Percentiles rank a stretch among this genome's conserved stretches.
phyloP scores from a whole-genome alignment of 129 eudicot genomes.

The Arctium minus region DNA sequence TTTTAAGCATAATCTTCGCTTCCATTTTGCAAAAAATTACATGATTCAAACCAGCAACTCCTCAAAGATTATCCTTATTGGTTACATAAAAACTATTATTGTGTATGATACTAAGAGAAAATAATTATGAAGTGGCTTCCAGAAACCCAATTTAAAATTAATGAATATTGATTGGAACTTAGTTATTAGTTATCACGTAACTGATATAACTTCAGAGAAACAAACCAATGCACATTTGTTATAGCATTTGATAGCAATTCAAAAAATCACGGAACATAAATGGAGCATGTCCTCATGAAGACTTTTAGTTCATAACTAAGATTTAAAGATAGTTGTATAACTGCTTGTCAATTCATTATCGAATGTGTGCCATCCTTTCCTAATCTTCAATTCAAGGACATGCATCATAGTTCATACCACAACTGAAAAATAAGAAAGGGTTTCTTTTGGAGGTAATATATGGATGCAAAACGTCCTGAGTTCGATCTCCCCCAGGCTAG shows the following conservation, averaged over 20 bases:
- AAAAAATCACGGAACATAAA: background rate
- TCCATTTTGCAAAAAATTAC: background rate
- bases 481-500: too few relatives aligned
- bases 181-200: background rate
- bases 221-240: background rate
- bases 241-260: background rate
- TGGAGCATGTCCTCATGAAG: background rate
- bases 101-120: background rate
- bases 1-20: background rate
- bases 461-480: too few relatives aligned
- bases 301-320: background rate
- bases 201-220: background rate
- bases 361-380: too few relatives aligned
- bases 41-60: background rate
- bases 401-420: too few relatives aligned
- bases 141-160: background rate
- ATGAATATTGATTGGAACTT: background rate
- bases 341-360: too few relatives aligned
- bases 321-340: background rate
- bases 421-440: too few relatives aligned
- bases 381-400: too few relatives aligned
- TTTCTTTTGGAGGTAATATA: too few relatives aligned
- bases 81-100: background rate
- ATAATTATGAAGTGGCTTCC: background rate
- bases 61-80: background rate